A percentile compares a stretch with the other conserved stretches of the same genome.
Evolutionary conservation across 2,329 filamentous ascomycete species (phyloP).

Genomic region (Cladosporium sp.): DNA sequence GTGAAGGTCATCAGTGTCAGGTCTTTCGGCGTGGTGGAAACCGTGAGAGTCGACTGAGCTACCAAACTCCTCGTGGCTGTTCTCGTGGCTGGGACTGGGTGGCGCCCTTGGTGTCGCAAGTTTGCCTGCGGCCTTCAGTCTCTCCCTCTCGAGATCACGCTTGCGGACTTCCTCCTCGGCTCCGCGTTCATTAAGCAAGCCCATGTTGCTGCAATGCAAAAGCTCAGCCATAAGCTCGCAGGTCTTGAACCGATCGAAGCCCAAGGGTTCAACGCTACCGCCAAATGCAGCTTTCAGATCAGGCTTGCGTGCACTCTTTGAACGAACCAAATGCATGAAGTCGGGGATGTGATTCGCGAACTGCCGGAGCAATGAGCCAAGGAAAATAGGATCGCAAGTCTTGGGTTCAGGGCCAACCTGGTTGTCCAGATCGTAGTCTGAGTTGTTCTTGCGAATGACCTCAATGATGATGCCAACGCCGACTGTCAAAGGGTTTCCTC

Average conservation of each 20-base stretch:
- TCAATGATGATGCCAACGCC: slow-evolving; percentile 97
- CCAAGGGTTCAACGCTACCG: slow-evolving; percentile 85
- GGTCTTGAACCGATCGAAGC: slow-evolving; percentile 97
- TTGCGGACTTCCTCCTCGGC: slow-evolving; percentile 82
- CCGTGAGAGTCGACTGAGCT: slow-evolving; percentile 54
- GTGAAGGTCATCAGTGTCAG: slow-evolving; percentile 42
- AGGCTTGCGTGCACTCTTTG: slow-evolving; percentile 70
- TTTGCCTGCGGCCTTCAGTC: slow-evolving; percentile 73
- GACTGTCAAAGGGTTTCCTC: slow-evolving; percentile 91
- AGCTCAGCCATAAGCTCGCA: slow-evolving; percentile 98
- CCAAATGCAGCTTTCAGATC: slow-evolving; percentile 86
- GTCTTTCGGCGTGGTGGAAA: slow-evolving; percentile 52
- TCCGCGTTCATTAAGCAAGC: slow-evolving; percentile 84
- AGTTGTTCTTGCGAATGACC: slow-evolving; percentile 98
- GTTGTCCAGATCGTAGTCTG: slow-evolving; percentile 94
- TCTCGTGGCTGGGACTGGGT: slow-evolving; percentile 57
- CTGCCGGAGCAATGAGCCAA: slow-evolving; percentile 82
- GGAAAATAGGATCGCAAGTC: slow-evolving; percentile 93
- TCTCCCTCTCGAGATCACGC: slow-evolving; percentile 78
- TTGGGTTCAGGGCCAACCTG: slow-evolving; percentile 75
- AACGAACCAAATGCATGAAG: slow-evolving; percentile 88
- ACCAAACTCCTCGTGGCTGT: slow-evolving; percentile 47
- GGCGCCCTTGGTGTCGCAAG: slow-evolving; percentile 59
- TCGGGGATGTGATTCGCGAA: slow-evolving; percentile 91
- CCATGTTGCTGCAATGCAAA: slow-evolving; percentile 98